phyloP scores from a whole-genome alignment of 768 basidiomycete genomes.

The Lactifluus volemus region DNA sequence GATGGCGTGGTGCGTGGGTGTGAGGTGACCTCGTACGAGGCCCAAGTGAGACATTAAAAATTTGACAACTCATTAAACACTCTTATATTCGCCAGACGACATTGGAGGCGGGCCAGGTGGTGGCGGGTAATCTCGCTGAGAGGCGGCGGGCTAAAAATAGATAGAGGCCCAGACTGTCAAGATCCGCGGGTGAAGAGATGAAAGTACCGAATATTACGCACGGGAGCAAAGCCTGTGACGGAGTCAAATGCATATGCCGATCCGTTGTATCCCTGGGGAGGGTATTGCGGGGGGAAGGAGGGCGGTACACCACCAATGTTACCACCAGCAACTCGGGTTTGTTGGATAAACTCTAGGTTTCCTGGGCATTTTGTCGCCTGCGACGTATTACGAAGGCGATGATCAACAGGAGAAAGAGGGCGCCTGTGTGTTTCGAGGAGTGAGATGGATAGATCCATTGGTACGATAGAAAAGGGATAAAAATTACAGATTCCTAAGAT shows the following conservation, averaged over 20 bases:
- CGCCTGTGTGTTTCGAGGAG: background rate
- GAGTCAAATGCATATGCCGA: background rate
- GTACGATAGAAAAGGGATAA: too few species aligned
- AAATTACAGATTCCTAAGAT: background rate
- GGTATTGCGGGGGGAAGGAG: constrained; percentile 1
- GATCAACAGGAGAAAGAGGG: background rate
- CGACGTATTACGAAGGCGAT: background rate
- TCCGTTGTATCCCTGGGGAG: background rate
- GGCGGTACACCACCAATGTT: background rate
- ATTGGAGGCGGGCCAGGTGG: background rate
- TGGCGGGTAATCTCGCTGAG: constrained; percentile 1
- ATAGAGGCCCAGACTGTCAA: background rate
- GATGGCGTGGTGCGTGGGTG: too few species aligned
- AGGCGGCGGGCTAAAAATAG: background rate
- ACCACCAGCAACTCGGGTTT: background rate
- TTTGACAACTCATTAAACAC: too few species aligned
- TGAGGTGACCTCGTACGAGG: too few species aligned
- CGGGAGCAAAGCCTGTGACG: constrained; percentile 2
- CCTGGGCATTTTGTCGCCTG: background rate
- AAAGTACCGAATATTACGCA: background rate
- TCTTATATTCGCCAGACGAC: background rate
- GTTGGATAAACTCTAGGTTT: background rate
- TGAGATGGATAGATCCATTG: too few species aligned
- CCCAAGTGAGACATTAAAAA: too few species aligned
- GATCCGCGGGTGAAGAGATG: too few species aligned